A percentile compares a stretch with the other conserved stretches of the same genome.
These are phyloP conservation scores for Phalaenopsis equestris DNA, from an alignment of 106 monocot species.

Conservation along the genomic window DNA sequence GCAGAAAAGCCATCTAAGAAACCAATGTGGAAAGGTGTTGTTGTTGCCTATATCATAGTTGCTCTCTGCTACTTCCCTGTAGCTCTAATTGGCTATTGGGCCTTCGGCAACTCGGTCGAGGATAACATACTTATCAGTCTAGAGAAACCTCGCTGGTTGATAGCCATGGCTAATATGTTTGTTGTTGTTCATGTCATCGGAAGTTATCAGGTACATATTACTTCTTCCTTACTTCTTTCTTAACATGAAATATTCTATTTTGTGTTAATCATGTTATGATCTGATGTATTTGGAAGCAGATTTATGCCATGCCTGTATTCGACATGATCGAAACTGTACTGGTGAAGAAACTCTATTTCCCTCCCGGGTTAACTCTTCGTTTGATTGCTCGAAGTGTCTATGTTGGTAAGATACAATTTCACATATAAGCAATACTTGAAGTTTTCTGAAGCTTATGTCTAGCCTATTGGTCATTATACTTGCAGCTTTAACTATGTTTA, in stretches of 20 bases:
- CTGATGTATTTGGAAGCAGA: slow-evolving; percentile 2
- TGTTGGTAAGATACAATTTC: slow-evolving; percentile 16
- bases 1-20: slow-evolving; percentile 25
- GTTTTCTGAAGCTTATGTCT: neutral
- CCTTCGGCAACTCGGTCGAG: slow-evolving; percentile 23
- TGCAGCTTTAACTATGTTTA: slow-evolving; percentile 45
- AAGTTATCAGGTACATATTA: slow-evolving; percentile 24
- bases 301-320: slow-evolving; percentile 40
- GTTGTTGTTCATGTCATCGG: slow-evolving; percentile 37
- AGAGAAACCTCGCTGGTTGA: slow-evolving; percentile 28
- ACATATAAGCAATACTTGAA: neutral
- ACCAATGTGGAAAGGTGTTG: slow-evolving; percentile 29
- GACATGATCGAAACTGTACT: slow-evolving; percentile 40
- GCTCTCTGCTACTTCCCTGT: slow-evolving; percentile 39
- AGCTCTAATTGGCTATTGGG: slow-evolving; percentile 34
- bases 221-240: neutral
- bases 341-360: slow-evolving; percentile 24
- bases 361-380: slow-evolving; percentile 25
- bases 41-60: slow-evolving; percentile 32
- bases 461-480: neutral
- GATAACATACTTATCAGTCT: slow-evolving; percentile 29
- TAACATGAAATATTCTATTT: neutral
- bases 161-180: slow-evolving; percentile 28
- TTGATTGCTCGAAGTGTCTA: slow-evolving; percentile 23
- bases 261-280: neutral